A percentile compares a stretch with the other conserved stretches of the same genome.
Evolutionary conservation across 306 rosid genomes (phyloP).

Genomic region (Alnus glutinosa): DNA sequence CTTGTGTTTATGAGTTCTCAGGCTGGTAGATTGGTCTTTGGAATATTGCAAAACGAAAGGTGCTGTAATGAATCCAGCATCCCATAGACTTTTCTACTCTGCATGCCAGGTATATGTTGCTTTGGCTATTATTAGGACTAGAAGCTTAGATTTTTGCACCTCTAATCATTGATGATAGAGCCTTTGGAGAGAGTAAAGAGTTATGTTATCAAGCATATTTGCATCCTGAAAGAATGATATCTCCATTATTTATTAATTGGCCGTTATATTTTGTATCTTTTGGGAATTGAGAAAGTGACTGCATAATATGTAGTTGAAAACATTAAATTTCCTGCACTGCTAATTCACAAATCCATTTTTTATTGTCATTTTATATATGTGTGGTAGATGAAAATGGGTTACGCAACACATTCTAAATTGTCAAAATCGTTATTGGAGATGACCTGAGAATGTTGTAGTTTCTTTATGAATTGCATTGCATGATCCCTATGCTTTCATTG

Average conservation of each 20-base stretch:
- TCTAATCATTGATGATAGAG: not conserved
- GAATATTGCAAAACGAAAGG: conserved; percentile 49
- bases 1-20: conserved; percentile 40
- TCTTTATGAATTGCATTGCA: not conserved
- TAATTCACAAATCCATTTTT: not conserved
- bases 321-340: not conserved
- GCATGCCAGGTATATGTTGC: conserved; percentile 74
- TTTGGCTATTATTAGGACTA: not conserved
- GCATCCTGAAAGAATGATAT: not conserved
- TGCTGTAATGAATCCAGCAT: conserved; percentile 54
- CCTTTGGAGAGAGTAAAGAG: not conserved
- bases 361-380: not conserved
- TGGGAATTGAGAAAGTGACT: not conserved
- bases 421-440: not conserved
- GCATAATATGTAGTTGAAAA: not conserved
- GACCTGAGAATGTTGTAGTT: not conserved
- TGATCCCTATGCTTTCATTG: not conserved
- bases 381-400: not conserved
- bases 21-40: conserved; percentile 75
- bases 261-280: not conserved
- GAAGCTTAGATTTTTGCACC: not conserved
- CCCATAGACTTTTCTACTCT: conserved; percentile 75
- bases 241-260: not conserved
- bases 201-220: not conserved
- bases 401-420: not conserved